Evolutionary conservation across 2,329 filamentous ascomycete genomes (phyloP), one percentile per base, ranked within the genome.

Genomic region (Cephalotrichum gorgonifer): DNA sequence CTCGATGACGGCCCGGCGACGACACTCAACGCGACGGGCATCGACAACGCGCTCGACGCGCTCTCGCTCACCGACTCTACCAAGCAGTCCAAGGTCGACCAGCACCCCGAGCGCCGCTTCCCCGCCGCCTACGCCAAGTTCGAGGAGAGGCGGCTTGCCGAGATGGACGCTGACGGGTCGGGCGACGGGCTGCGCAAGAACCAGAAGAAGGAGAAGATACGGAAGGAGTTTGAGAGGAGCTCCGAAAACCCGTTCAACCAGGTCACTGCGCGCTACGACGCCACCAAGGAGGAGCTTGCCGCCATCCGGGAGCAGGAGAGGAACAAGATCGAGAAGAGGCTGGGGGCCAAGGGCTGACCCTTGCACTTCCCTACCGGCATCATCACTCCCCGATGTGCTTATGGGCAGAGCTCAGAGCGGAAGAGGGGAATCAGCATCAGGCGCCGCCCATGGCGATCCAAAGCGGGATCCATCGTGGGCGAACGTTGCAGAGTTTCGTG

Each of bases 221-320:
- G 79, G 54, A 94, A 95, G 74, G 93, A 97, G 70, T 98, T 97
- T 65, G 86, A 95, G 67, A 94, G 88, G 74, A 86, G 86, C 60
- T 84, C 87, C 2, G 91, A 97, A 58, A 98, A 98, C 65, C 93
- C 93, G 14, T 93, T 95, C 70, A 95, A 95, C 69, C 88, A 95
- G 70, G 82, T 84, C 15, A 79, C 73, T 47, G 86, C 81, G 2
- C 66, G 73, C 3, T 94, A 88, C 68, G 87, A 98, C 66, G 79
- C 87, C 48, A 78, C 76, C 22, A 85, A 79, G 66, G 87, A 88
- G 4, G 91, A 98, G 59, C 59, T 95, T 42, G 73, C 73, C 44
- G 74, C 78, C 44, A 68, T 90, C 51, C 78, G 73, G 61, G 71
- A 80, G 39, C 65, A 74, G 49, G 87, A 95, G 71, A 83, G 75